Conservation (phyloP, 768 basidiomycete species). For the Lentinula lateritia region DNA sequence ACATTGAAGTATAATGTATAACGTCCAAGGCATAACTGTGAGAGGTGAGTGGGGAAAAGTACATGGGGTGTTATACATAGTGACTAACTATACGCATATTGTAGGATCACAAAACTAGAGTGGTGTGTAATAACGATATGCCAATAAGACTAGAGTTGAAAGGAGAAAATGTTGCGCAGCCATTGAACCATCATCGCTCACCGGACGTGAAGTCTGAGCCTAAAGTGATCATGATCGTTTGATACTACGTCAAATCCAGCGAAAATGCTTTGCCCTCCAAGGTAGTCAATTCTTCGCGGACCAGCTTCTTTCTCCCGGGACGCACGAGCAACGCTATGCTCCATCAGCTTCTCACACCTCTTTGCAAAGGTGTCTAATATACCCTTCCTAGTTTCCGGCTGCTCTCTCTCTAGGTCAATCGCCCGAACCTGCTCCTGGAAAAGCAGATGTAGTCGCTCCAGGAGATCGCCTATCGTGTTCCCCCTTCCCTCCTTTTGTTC, state of each 20-base stretch:
- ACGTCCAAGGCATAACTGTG: too few relatives aligned
- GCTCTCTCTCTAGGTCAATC: not conserved
- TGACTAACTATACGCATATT: not conserved
- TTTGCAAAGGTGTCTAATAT: not conserved
- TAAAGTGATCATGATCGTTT: not conserved
- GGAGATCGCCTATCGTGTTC: not conserved
- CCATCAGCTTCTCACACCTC: not conserved
- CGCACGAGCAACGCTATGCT: not conserved
- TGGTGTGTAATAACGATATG: not conserved
- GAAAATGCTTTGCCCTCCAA: not conserved
- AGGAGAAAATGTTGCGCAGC: not conserved
- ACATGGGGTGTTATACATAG: too few relatives aligned
- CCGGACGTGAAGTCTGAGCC: conserved; percentile 3
- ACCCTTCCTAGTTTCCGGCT: not conserved
- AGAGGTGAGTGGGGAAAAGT: too few relatives aligned
- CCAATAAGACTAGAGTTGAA: not conserved
- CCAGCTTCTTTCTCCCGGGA: not conserved
- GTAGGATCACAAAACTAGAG: not conserved
- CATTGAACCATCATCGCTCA: not conserved
- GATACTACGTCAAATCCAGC: not conserved
- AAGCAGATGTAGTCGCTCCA: not conserved
- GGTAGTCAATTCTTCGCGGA: not conserved
- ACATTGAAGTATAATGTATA: too few relatives aligned
- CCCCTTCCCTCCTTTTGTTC: not conserved
- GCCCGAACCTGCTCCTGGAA: not conserved